Percentiles rank a stretch among this genome's conserved stretches.
Conservation (phyloP, 306 rosid genomes). For the Geum urbanum region DNA sequence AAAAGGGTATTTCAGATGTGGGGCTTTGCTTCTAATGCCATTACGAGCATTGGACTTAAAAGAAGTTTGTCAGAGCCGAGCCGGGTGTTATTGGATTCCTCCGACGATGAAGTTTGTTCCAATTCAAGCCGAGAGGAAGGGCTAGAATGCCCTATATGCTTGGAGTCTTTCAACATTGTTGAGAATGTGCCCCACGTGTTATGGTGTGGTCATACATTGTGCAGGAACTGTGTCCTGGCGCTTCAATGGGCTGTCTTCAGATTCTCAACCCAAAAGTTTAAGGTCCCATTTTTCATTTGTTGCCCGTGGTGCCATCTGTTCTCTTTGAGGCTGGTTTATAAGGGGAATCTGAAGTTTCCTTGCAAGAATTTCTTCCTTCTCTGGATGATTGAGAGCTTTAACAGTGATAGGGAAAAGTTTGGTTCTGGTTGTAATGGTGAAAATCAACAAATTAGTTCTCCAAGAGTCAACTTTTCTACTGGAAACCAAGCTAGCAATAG, state of each 20-base stretch:
- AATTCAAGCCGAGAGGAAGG: slow-evolving; percentile 75
- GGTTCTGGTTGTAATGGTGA: slow-evolving; percentile 38
- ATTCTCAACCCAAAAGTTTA: slow-evolving; percentile 61
- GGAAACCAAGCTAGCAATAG: slow-evolving; percentile 44
- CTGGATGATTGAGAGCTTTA: slow-evolving; percentile 93
- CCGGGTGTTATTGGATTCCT: slow-evolving; percentile 52
- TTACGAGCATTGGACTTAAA: slow-evolving; percentile 58
- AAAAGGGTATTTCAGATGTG: slow-evolving; percentile 39
- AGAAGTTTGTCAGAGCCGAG: slow-evolving; percentile 43
- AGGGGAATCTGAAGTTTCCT: slow-evolving; percentile 72
- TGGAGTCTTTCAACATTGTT: slow-evolving; percentile 89
- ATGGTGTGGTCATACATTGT: slow-evolving; percentile 93
- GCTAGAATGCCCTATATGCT: slow-evolving; percentile 88
- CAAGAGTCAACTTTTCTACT: slow-evolving; percentile 31
- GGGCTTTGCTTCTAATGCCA: slow-evolving; percentile 66
- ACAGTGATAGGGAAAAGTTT: slow-evolving; percentile 61
- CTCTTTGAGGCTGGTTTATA: slow-evolving; percentile 66
- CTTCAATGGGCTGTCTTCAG: slow-evolving; percentile 78
- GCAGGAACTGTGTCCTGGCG: slow-evolving; percentile 85
- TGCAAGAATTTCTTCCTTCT: slow-evolving; percentile 81
- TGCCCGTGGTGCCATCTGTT: slow-evolving; percentile 90
- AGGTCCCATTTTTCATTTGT: slow-evolving; percentile 59
- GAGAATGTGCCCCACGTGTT: slow-evolving; percentile 92
- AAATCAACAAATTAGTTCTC: slow-evolving; percentile 44
- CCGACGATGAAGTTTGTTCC: slow-evolving; percentile 81